These are phyloP conservation scores for Hamigera avellanea DNA, from an alignment of 495 filamentous ascomycete species.

Conservation along the genomic window DNA sequence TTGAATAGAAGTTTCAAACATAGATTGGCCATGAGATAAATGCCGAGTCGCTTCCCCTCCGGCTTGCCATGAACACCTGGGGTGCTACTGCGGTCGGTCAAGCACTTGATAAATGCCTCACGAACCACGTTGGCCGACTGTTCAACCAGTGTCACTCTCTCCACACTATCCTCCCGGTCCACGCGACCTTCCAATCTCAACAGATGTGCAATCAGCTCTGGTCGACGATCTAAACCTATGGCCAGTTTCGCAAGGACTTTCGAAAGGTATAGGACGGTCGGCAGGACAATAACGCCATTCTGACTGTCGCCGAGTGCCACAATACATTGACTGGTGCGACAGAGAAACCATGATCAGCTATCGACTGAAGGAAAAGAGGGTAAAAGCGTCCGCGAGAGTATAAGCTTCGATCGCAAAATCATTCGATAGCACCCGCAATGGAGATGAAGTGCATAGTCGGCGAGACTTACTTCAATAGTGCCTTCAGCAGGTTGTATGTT, in stretches of 20 bases:
- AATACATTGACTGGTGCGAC: slow-evolving; percentile 48
- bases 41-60: slow-evolving; percentile 74
- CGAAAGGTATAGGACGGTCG: slow-evolving; percentile 66
- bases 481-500: slow-evolving; percentile 63
- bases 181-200: slow-evolving; percentile 36
- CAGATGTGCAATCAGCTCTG: slow-evolving; percentile 53
- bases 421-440: too few relatives aligned
- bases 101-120: slow-evolving; percentile 80
- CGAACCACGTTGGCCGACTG: slow-evolving; percentile 77
- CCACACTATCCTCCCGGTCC: slow-evolving; percentile 40
- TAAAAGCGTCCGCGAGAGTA: too few relatives aligned
- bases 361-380: too few relatives aligned
- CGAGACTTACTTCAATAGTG: slow-evolving; percentile 52
- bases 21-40: slow-evolving; percentile 84
- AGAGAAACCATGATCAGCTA: too few relatives aligned
- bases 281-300: slow-evolving; percentile 66
- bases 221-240: slow-evolving; percentile 65
- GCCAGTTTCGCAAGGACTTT: slow-evolving; percentile 66
- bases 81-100: slow-evolving; percentile 65
- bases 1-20: slow-evolving; percentile 83
- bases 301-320: slow-evolving; percentile 68
- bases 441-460: neutral
- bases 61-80: slow-evolving; percentile 42
- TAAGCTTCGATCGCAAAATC: too few relatives aligned
- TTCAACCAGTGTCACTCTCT: slow-evolving; percentile 68